Conservation (phyloP, 192 early-diverging fungal genomes). For the Entomortierella parvispora region DNA sequence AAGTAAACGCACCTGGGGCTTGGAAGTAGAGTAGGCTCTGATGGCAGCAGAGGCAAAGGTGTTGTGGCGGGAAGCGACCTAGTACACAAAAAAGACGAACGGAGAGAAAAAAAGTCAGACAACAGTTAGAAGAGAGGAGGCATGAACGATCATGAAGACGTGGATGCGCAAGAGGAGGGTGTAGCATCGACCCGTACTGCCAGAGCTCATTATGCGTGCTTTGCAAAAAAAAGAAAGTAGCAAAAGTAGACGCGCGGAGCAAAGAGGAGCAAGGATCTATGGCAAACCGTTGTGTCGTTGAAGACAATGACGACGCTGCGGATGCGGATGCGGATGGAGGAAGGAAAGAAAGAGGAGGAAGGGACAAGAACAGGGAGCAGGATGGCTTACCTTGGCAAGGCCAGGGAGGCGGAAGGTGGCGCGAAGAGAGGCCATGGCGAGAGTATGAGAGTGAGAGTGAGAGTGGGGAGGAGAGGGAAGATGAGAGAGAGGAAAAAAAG, state of each 20-base stretch:
- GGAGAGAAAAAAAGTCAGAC: not conserved
- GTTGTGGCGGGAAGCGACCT: conserved; percentile 42
- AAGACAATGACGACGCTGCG: too few species aligned
- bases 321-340: too few species aligned
- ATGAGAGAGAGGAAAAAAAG: not conserved
- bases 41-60: conserved; percentile 31
- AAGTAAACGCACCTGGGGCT: conserved; percentile 49
- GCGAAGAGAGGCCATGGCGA: conserved; percentile 25
- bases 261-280: too few species aligned
- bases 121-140: not conserved
- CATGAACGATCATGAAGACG: not conserved
- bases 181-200: too few species aligned
- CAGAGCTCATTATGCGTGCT: too few species aligned
- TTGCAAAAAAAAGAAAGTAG: too few species aligned
- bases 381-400: conserved; percentile 33
- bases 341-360: not conserved
- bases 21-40: conserved; percentile 55
- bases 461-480: not conserved
- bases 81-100: not conserved
- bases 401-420: conserved; percentile 25
- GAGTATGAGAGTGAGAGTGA: not conserved
- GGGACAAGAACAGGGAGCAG: not conserved
- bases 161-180: too few species aligned
- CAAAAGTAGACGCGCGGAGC: too few species aligned
- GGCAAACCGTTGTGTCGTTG: too few species aligned